Evolutionary conservation across 2,329 filamentous ascomycete species (phyloP).

Genomic region (Sarocladiaceae sp.): DNA sequence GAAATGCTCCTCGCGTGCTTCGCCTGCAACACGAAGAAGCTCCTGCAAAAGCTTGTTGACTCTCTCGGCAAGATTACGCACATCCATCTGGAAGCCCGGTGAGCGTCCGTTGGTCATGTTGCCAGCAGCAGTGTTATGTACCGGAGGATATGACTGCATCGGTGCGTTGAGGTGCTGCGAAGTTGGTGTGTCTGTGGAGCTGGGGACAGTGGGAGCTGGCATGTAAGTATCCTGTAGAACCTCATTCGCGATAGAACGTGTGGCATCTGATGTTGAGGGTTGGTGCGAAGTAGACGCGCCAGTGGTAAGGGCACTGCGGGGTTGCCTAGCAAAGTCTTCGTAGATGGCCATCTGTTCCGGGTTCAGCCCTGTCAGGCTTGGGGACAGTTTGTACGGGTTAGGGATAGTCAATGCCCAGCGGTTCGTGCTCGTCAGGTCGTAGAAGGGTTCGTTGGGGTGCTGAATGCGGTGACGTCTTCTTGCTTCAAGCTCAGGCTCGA

Average conservation of each 20-base stretch:
- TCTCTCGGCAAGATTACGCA: conserved; percentile 47
- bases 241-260: conserved; percentile 58
- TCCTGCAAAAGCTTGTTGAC: conserved; percentile 56
- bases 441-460: conserved; percentile 78
- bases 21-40: conserved; percentile 48
- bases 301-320: conserved; percentile 51
- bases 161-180: conserved; percentile 50
- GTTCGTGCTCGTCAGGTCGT: conserved; percentile 69
- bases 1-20: conserved; percentile 56
- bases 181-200: conserved; percentile 55
- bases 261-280: conserved; percentile 56
- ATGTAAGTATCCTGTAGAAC: conserved; percentile 60
- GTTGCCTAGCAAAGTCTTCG: conserved; percentile 88
- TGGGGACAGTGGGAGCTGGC: conserved; percentile 52
- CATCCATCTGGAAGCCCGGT: conserved; percentile 45
- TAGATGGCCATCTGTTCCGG: conserved; percentile 93
- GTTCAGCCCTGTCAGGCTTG: conserved; percentile 68
- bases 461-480: conserved; percentile 72
- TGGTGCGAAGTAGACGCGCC: conserved; percentile 51
- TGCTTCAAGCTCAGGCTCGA: conserved; percentile 73
- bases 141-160: conserved; percentile 51
- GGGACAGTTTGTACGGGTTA: conserved; percentile 83
- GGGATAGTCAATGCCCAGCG: conserved; percentile 93
- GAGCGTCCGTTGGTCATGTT: conserved; percentile 47
- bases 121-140: conserved; percentile 35